Evolutionary conservation across 2,329 filamentous ascomycete species (phyloP), one percentile per base, ranked within the genome.

Genomic region (Colletotrichum nymphaeae): DNA sequence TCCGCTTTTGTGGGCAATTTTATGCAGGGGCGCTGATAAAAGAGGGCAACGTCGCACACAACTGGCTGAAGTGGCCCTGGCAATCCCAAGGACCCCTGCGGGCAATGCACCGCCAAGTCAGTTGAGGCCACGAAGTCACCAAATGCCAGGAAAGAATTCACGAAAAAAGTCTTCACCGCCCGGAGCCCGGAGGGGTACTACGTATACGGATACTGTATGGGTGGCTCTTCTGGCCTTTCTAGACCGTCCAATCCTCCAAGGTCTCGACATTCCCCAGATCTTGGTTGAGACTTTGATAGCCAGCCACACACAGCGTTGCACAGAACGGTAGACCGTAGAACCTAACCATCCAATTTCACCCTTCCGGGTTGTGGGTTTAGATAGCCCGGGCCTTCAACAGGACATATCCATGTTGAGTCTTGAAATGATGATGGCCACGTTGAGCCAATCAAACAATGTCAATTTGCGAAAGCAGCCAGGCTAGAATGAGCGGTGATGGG

Each of bases 141-240:
- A 37, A 37, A 14, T 37, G 14, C 24, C 24, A 24, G 24, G 24
- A 71, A 24, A 24, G 24, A 16, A 5, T 26, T 26, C 19, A 9
- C n/a, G n/a, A 37, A 32, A 68, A 73, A 73, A 71, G 71, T 73
- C 71, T 70, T 73, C 71, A 73, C 71, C 67, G 71, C 71, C 71
- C 71, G 68, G 28, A 5, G 8, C 32, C 67, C 71, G 68, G 28
- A 5, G 5, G 52, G 52, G 24, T 63, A 32, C 26, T 26, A 26
- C 26, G 26, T 26, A 26, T 26, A 26, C 3, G 26, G 26, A 26
- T 5, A 28, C 4, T 5, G 30, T 32, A 63, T 19, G 11, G 59
- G 59, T 53, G 32, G 37, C 35, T 42, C 5, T 42, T 19, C 37
- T 42, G 14, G 37, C 5, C 37, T 42, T 30, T 46, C n/a, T 46